A percentile compares a stretch with the other conserved stretches of the same genome.
Evolutionary conservation across 2,329 filamentous ascomycete genomes (phyloP).

Genomic region (Alternaria alternata): DNA sequence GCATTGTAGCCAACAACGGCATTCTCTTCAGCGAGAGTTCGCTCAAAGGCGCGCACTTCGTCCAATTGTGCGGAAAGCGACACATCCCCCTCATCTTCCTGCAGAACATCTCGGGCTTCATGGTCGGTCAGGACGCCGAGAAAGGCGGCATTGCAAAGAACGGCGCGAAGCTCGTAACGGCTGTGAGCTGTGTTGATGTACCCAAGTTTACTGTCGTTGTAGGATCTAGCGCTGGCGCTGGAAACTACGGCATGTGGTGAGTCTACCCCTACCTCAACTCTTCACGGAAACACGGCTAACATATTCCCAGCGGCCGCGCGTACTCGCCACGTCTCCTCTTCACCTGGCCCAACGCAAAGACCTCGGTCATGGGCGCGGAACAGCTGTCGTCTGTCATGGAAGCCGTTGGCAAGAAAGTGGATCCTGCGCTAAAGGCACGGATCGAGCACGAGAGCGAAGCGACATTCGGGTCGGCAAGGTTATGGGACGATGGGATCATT

Average conservation of each 20-base stretch:
- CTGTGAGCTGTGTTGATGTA: constrained; percentile 91
- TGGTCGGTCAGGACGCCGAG: constrained; percentile 94
- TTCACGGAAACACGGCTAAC: constrained; percentile 1
- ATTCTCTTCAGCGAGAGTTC: constrained; percentile 90
- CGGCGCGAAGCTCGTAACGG: constrained; percentile 94
- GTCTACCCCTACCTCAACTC: constrained; percentile 33
- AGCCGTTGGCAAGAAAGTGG: constrained; percentile 83
- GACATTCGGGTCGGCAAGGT: constrained; percentile 82
- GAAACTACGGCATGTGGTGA: constrained; percentile 96
- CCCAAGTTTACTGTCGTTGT: constrained; percentile 97
- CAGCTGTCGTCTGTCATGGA: constrained; percentile 94
- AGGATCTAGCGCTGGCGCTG: constrained; percentile 90
- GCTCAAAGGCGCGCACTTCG: constrained; percentile 95
- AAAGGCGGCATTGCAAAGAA: constrained; percentile 97
- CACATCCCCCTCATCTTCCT: constrained; percentile 90
- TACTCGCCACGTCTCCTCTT: constrained; percentile 92
- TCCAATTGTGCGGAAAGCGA: constrained; percentile 91
- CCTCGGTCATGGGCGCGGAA: constrained; percentile 95
- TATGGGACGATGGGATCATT: constrained; percentile 75
- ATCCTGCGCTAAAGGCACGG: constrained; percentile 79
- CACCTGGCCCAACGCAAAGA: constrained; percentile 98
- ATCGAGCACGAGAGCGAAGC: constrained; percentile 93
- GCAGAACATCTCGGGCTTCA: constrained; percentile 97
- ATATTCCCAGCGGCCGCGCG: constrained; percentile 72
- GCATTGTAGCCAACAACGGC: constrained; percentile 94